Percentiles rank a stretch among this genome's conserved stretches.
Conservation (phyloP, 2,329 filamentous ascomycete genomes). For the Colletotrichum magnum region DNA sequence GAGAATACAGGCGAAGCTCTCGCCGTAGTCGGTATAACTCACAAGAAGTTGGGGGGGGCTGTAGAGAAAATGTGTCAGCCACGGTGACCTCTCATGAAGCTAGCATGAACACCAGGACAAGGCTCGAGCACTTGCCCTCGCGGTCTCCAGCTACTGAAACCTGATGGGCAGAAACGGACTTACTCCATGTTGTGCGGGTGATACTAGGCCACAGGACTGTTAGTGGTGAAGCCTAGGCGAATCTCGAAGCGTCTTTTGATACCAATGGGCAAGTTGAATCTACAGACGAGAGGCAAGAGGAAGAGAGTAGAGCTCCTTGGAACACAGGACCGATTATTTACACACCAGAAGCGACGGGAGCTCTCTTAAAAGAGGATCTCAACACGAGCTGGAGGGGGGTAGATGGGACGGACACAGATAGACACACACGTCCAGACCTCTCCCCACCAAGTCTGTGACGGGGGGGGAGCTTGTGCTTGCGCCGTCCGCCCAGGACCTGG, state of each 20-base stretch:
- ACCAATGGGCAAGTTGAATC: not conserved
- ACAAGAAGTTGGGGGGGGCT: constrained; percentile 38
- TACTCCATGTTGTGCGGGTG: constrained; percentile 31
- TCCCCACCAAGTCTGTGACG: constrained; percentile 17
- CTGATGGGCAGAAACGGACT: constrained; percentile 3
- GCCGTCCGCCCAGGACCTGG: constrained; percentile 35
- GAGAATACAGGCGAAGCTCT: not conserved
- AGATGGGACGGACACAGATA: constrained; percentile 2
- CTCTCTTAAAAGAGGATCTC: constrained; percentile 33
- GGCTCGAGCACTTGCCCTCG: not conserved
- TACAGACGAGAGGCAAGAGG: not conserved
- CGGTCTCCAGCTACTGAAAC: not conserved
- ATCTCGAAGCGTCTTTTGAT: not conserved
- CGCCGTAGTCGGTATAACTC: constrained; percentile 11
- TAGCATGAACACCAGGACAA: not conserved
- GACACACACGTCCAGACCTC: constrained; percentile 4
- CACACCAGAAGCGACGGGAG: constrained; percentile 8
- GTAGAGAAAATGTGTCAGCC: constrained; percentile 4
- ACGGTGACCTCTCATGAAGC: not conserved
- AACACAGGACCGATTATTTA: constrained; percentile 1
- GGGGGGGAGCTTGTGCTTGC: constrained; percentile 30
- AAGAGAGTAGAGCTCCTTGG: not conserved
- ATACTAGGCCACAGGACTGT: constrained; percentile 11
- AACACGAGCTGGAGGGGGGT: constrained; percentile 25
- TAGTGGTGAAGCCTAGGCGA: not conserved